Evolutionary conservation across 495 filamentous ascomycete species (phyloP).

Genomic region (Neurospora hispaniola): DNA sequence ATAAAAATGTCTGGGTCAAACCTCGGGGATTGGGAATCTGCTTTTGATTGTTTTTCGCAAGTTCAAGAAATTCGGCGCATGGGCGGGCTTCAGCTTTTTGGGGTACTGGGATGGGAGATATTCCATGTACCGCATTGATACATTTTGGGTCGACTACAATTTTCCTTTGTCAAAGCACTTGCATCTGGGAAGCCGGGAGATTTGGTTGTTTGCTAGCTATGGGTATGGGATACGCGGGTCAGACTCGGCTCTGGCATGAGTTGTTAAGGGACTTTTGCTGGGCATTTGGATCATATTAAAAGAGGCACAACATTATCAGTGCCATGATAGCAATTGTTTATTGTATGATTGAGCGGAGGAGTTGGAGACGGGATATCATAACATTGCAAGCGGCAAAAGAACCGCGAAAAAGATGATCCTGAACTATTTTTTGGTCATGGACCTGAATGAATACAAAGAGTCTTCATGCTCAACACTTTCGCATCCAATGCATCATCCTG

Average conservation of each 20-base stretch:
- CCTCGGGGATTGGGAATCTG: background rate
- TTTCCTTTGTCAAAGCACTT: background rate
- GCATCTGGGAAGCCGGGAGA: background rate
- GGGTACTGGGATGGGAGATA: background rate
- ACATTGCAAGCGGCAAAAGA: background rate
- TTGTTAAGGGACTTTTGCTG: background rate
- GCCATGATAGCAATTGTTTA: background rate
- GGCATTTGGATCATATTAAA: background rate
- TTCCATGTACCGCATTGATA: background rate
- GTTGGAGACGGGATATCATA: background rate
- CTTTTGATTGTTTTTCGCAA: background rate
- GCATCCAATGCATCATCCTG: background rate
- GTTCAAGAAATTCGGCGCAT: background rate
- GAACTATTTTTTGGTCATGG: background rate
- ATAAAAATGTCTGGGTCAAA: slow-evolving; percentile 31
- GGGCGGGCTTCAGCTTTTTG: background rate
- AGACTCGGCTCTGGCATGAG: background rate
- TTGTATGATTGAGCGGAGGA: background rate
- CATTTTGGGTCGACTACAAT: background rate
- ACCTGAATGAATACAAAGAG: background rate
- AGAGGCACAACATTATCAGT: background rate
- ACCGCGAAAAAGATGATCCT: background rate
- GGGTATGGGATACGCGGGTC: background rate
- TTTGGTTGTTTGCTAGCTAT: background rate
- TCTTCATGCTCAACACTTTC: background rate